Evolutionary conservation across 192 early-diverging fungal genomes (phyloP).

Genomic region (Coemansia sp.): DNA sequence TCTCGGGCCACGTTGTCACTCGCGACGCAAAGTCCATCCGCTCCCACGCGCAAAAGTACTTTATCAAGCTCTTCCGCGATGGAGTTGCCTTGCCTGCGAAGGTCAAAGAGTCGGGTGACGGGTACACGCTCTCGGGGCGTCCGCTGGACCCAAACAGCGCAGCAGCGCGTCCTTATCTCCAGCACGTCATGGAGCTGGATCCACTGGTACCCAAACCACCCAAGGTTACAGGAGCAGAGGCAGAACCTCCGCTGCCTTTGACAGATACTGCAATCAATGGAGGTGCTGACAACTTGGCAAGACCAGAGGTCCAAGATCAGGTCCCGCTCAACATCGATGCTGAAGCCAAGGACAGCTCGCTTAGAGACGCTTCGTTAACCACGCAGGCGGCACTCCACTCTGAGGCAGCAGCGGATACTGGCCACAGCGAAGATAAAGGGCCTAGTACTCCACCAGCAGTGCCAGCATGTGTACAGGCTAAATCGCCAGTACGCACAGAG

Average conservation of each 20-base stretch:
- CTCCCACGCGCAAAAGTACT: conserved; percentile 90
- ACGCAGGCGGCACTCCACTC: background rate
- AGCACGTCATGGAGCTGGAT: conserved; percentile 53
- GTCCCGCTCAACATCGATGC: background rate
- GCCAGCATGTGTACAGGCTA: background rate
- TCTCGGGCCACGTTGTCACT: conserved; percentile 72
- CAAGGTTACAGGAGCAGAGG: background rate
- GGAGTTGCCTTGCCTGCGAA: conserved; percentile 78
- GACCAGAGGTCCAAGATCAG: background rate
- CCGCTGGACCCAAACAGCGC: conserved; percentile 89
- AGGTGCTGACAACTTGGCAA: background rate
- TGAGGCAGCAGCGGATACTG: background rate
- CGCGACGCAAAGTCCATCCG: conserved; percentile 81
- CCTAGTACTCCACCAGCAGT: background rate
- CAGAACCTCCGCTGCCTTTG: background rate
- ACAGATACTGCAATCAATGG: background rate
- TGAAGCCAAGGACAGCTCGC: background rate
- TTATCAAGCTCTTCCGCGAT: conserved; percentile 87
- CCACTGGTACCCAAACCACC: conserved; percentile 17
- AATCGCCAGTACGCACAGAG: conserved; percentile 42
- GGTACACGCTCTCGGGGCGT: conserved; percentile 79
- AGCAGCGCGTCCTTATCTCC: conserved; percentile 77
- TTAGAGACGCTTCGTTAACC: background rate
- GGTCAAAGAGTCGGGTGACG: conserved; percentile 68
- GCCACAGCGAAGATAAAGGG: background rate